These are phyloP conservation scores for Sanghuangporus baumii DNA, from an alignment of 1,284 basidiomycete species.

Conservation along the genomic window DNA sequence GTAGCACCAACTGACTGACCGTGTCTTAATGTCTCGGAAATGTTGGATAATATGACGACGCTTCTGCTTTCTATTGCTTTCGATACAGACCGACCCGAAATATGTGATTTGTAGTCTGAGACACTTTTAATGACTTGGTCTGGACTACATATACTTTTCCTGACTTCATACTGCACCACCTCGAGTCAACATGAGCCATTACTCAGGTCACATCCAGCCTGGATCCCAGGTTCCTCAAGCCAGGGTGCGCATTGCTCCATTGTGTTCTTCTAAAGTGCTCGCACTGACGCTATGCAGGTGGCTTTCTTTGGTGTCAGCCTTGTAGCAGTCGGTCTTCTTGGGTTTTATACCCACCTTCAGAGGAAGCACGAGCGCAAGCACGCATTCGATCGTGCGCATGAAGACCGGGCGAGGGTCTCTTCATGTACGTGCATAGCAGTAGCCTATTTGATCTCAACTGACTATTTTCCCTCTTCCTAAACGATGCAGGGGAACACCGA, in stretches of 20 bases:
- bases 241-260: background rate
- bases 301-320: slow-evolving; percentile 16
- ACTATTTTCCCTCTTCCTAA: background rate
- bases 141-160: background rate
- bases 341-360: slow-evolving; percentile 16
- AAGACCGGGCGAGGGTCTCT: slow-evolving; percentile 14
- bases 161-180: background rate
- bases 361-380: slow-evolving; percentile 19
- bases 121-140: background rate
- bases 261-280: background rate
- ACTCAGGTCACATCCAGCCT: background rate
- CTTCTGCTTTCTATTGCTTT: background rate
- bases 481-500: slow-evolving; percentile 4
- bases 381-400: slow-evolving; percentile 11
- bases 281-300: slow-evolving; percentile 8
- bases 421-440: slow-evolving; percentile 14
- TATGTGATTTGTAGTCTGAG: background rate
- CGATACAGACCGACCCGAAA: background rate
- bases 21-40: background rate
- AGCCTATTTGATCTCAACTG: background rate
- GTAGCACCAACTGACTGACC: too few species aligned
- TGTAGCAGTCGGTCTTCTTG: slow-evolving; percentile 15
- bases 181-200: background rate
- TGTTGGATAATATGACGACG: background rate
- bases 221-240: background rate